Conservation (phyloP, 2,329 filamentous ascomycete genomes). For the Pseudonectria foliicola region DNA sequence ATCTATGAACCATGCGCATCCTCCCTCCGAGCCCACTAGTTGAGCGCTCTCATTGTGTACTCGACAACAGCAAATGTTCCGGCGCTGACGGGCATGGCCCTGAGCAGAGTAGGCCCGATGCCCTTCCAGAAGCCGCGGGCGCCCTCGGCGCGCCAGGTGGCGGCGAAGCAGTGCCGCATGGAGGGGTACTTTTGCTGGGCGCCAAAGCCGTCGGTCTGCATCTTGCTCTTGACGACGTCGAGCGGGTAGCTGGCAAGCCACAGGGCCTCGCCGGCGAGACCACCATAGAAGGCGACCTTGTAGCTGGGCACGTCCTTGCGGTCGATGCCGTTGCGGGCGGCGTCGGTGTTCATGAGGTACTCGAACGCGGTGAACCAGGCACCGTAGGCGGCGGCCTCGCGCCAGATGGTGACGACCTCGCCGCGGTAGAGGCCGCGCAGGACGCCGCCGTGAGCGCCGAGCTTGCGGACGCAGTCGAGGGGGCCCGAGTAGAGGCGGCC, state of each 20-base stretch:
- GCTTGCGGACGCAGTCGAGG: slow-evolving; percentile 82
- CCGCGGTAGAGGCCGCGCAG: slow-evolving; percentile 77
- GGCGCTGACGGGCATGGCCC: slow-evolving; percentile 94
- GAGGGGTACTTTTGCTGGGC: slow-evolving; percentile 60
- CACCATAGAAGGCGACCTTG: slow-evolving; percentile 89
- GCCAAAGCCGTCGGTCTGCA: slow-evolving; percentile 95
- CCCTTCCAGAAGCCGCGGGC: slow-evolving; percentile 89
- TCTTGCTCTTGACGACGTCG: slow-evolving; percentile 98
- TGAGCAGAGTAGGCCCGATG: slow-evolving; percentile 79
- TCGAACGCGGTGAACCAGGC: slow-evolving; percentile 94
- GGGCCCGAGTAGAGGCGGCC: slow-evolving; percentile 74
- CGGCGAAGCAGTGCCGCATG: slow-evolving; percentile 84
- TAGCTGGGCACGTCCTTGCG: slow-evolving; percentile 72
- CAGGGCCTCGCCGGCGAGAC: slow-evolving; percentile 84
- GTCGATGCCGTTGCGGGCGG: slow-evolving; percentile 64
- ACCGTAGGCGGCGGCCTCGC: slow-evolving; percentile 92
- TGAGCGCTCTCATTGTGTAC: slow-evolving; percentile 57
- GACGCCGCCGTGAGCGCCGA: slow-evolving; percentile 58
- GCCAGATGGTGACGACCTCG: slow-evolving; percentile 72
- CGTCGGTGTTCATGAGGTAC: slow-evolving; percentile 91
- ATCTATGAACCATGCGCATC: too few relatives aligned
- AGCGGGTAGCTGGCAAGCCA: slow-evolving; percentile 94
- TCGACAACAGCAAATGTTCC: slow-evolving; percentile 90
- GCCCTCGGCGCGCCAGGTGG: slow-evolving; percentile 74
- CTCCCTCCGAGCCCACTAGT: slow-evolving; percentile 17